These are phyloP conservation scores for Phaeotremella fagi DNA, from an alignment of 768 basidiomycete genomes.

Conservation along the genomic window DNA sequence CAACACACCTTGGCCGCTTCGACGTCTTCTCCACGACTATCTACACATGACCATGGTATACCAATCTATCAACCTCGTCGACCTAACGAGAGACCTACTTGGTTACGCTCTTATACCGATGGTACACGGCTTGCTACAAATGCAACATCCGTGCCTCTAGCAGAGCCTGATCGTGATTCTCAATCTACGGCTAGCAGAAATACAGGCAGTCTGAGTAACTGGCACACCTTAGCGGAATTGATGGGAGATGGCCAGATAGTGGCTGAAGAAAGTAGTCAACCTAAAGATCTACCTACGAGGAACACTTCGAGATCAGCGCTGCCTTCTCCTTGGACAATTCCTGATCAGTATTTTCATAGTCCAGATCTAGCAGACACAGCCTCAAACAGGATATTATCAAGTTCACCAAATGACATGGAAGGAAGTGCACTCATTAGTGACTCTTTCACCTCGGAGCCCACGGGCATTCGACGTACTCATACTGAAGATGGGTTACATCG, in stretches of 20 bases:
- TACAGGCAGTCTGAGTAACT: not conserved
- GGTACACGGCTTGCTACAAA: not conserved
- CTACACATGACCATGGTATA: not conserved
- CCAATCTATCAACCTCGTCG: not conserved
- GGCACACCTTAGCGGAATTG: not conserved
- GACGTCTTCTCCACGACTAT: not conserved
- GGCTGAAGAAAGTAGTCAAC: not conserved
- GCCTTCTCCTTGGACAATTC: not conserved
- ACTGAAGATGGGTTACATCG: not conserved
- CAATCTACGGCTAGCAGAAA: not conserved
- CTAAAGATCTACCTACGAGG: too few relatives aligned
- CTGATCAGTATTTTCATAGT: not conserved
- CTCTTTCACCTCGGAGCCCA: not conserved
- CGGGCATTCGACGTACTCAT: not conserved
- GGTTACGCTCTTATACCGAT: not conserved
- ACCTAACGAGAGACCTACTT: not conserved
- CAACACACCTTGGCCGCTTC: too few relatives aligned
- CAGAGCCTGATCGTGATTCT: not conserved
- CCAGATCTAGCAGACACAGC: not conserved
- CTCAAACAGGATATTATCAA: not conserved
- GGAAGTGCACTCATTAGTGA: not conserved
- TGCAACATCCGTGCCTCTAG: not conserved
- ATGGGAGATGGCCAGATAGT: not conserved
- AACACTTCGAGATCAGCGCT: not conserved
- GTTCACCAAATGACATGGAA: not conserved